phyloP scores from a whole-genome alignment of 2,329 filamentous ascomycete genomes.

The Penicillium palitans region DNA sequence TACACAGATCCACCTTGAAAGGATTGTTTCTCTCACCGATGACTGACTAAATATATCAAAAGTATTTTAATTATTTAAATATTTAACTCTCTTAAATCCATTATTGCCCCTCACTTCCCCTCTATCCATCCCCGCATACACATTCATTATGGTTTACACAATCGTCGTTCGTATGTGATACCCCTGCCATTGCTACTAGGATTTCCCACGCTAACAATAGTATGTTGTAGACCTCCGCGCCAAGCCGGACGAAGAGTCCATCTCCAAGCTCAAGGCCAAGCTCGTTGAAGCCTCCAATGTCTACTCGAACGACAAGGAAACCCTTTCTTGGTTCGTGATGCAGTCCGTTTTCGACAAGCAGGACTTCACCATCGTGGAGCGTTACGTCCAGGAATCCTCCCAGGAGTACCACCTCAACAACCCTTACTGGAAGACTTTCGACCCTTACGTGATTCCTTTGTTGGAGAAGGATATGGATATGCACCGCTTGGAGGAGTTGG shows the following conservation, averaged over 20 bases:
- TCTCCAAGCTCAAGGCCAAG: slow-evolving; percentile 69
- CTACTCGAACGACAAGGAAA: slow-evolving; percentile 72
- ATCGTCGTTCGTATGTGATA: slow-evolving; percentile 32
- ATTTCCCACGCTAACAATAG: not conserved
- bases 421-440: slow-evolving; percentile 75
- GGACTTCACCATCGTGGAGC: slow-evolving; percentile 73
- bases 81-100: not conserved
- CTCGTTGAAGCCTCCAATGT: slow-evolving; percentile 72
- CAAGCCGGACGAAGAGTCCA: slow-evolving; percentile 63
- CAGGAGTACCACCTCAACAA: slow-evolving; percentile 67
- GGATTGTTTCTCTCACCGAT: slow-evolving; percentile 17
- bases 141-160: slow-evolving; percentile 31
- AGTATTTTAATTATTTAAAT: not conserved
- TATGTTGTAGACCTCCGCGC: slow-evolving; percentile 56
- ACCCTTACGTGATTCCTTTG: slow-evolving; percentile 69
- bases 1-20: slow-evolving; percentile 10
- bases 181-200: not conserved
- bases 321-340: slow-evolving; percentile 73
- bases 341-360: slow-evolving; percentile 67
- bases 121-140: slow-evolving; percentile 3
- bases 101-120: slow-evolving; percentile 15
- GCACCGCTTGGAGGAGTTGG: slow-evolving; percentile 67
- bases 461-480: slow-evolving; percentile 70
- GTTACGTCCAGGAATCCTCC: slow-evolving; percentile 63
- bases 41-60: not conserved